Conservation (phyloP, 441 rosid species). For the Brassica hybrid region DNA sequence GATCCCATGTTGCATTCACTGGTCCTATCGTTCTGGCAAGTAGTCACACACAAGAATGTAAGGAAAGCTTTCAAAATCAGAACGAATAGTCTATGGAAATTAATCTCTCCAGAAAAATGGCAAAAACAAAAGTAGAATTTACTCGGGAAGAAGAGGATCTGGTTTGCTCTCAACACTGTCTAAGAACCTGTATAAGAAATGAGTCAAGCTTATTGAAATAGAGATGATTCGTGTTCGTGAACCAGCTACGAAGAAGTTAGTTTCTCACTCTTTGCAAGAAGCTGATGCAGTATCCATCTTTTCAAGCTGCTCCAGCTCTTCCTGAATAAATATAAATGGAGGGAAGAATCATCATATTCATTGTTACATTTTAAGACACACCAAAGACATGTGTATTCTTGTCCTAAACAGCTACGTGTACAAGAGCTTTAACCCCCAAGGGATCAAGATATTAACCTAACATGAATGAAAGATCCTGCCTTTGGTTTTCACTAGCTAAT, state of each 20-base stretch:
- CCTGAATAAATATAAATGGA: slow-evolving; percentile 47
- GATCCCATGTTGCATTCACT: slow-evolving; percentile 68
- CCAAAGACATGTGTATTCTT: background rate
- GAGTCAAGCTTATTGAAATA: background rate
- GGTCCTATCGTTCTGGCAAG: slow-evolving; percentile 79
- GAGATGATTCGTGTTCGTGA: background rate
- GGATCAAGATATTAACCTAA: background rate
- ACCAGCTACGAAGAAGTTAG: background rate
- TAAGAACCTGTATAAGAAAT: slow-evolving; percentile 56
- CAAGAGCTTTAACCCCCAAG: background rate
- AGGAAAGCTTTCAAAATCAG: too few relatives aligned
- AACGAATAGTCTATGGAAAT: background rate
- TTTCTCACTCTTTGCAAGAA: slow-evolving; percentile 78
- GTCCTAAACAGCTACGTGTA: background rate
- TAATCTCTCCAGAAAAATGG: background rate
- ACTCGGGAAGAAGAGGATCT: slow-evolving; percentile 81
- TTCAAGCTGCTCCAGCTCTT: slow-evolving; percentile 80
- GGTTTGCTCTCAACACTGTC: slow-evolving; percentile 64
- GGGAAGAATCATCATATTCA: slow-evolving; percentile 17
- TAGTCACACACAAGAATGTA: background rate
- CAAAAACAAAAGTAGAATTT: background rate
- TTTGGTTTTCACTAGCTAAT: background rate
- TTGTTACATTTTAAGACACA: background rate
- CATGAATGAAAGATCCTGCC: background rate
- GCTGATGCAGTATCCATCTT: slow-evolving; percentile 75